phyloP scores from a whole-genome alignment of 257 asterid genomes.

The Cordia subcordata region DNA sequence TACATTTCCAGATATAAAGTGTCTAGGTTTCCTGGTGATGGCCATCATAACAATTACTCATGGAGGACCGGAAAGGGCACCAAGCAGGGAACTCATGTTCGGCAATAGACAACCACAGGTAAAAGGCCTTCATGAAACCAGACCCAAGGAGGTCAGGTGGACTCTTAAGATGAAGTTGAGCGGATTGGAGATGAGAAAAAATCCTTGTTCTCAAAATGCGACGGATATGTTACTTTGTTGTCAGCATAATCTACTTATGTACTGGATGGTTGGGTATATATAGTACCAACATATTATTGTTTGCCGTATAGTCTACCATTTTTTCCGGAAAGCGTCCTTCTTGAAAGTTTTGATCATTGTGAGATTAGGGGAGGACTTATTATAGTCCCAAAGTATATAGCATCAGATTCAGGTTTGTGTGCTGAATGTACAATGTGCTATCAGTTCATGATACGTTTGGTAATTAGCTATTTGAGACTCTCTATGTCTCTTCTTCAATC shows the following conservation, averaged over 20 bases:
- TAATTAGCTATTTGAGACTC: too few species aligned
- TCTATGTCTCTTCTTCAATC: too few species aligned
- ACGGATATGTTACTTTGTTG: background rate
- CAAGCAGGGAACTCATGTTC: slow-evolving; percentile 11
- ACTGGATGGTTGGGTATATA: slow-evolving; percentile 2
- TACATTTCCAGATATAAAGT: slow-evolving; percentile 12
- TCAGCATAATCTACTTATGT: background rate
- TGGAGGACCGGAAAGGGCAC: slow-evolving; percentile 24
- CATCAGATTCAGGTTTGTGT: background rate
- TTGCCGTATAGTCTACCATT: slow-evolving; percentile 1
- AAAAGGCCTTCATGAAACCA: slow-evolving; percentile 17
- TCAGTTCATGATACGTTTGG: too few species aligned
- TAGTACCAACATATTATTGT: background rate
- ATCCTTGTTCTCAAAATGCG: slow-evolving; percentile 8
- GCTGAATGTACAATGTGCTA: too few species aligned
- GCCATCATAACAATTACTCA: background rate
- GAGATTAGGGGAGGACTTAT: background rate
- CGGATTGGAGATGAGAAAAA: slow-evolving; percentile 30
- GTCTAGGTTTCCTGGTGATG: slow-evolving; percentile 12
- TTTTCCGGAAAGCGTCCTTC: background rate
- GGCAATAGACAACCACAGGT: slow-evolving; percentile 5
- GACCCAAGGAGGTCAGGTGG: slow-evolving; percentile 17
- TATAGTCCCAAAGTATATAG: background rate
- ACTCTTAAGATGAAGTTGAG: slow-evolving; percentile 27
- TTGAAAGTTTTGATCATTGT: slow-evolving; percentile 5